Base-by-base conservation (phyloP, 495 filamentous ascomycete genomes). In the Hypoxylon fuscum region DNA sequence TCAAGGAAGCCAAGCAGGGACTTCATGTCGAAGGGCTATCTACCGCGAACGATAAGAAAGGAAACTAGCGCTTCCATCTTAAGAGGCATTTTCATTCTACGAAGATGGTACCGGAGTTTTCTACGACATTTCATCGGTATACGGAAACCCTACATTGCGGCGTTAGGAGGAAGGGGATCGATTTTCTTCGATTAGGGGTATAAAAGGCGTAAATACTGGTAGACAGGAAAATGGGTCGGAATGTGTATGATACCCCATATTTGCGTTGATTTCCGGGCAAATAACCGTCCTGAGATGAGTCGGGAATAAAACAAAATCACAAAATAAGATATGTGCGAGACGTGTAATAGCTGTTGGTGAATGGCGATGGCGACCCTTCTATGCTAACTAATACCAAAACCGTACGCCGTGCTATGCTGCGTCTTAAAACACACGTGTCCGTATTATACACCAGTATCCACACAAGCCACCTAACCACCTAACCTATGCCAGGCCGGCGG, bases 401-500 rank as follows among this genome's bases (percentile, higher is more conserved):
- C 41, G 11, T 45, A 45, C 55, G 44, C 62, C 44, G 41, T 69
- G 60, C 57, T 66, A 62, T 58, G 27, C 52, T 25, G 22, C 42
- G 23, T 54, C 3, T 22, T 17, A 22, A 15, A 61, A 32, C 29
- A 40, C 8, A 29, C 7, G 11, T 31, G n/a, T 31, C 7, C 38
- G 17, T 50, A 40, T 32, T 23, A 43, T 65, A 54, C 57, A 64
- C 48, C 34, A 23, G 25, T 47, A 23, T 64, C 21, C 54, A 47
- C 25, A 44, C 21, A 59, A 22, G 25, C 55, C 27, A 51, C 37
- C 23, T 1, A 18, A 9, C 5, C 3, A 8, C 42, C 14, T 14
- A 4, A 12, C 65, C 65, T 74, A 83, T 23, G 78, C 71, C 72
- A 91, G 69, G n/a, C 93, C 87, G 43, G 84, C 67, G 43, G 83